These are phyloP conservation scores for Umbelopsis vinacea DNA, from an alignment of 192 early-diverging fungal genomes.

Conservation along the genomic window DNA sequence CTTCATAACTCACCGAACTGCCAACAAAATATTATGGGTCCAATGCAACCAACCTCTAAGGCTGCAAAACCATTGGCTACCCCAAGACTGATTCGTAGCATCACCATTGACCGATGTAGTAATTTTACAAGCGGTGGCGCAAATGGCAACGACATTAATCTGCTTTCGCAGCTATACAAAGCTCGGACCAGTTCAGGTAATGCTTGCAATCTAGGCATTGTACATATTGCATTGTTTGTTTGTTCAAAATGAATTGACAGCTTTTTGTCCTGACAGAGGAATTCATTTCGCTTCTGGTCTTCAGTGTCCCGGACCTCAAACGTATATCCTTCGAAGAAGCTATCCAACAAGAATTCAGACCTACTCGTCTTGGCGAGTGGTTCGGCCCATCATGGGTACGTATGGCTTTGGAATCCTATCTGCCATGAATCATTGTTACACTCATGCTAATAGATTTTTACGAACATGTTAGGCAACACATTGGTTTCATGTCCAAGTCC, in stretches of 20 bases:
- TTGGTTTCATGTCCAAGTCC: constrained; percentile 74
- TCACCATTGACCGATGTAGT: constrained; percentile 74
- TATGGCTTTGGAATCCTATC: neutral
- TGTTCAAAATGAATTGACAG: neutral
- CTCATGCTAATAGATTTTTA: neutral
- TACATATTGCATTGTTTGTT: too few relatives aligned
- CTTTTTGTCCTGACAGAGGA: constrained; percentile 35
- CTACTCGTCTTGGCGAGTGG: constrained; percentile 69
- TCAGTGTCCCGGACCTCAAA: constrained; percentile 67
- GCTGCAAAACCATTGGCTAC: constrained; percentile 25
- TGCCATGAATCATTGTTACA: neutral
- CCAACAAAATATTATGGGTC: constrained; percentile 3
- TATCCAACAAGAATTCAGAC: constrained; percentile 66
- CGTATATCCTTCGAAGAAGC: constrained; percentile 82
- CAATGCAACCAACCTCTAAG: constrained; percentile 7
- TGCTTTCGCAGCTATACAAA: constrained; percentile 53
- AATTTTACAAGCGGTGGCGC: constrained; percentile 72
- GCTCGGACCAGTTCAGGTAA: constrained; percentile 41
- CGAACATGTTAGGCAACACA: constrained; percentile 52
- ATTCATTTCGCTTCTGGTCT: constrained; percentile 62
- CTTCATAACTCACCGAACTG: neutral
- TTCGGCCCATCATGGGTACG: constrained; percentile 89
- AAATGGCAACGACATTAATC: constrained; percentile 73
- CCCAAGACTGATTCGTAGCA: constrained; percentile 58
- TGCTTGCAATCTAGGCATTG: too few relatives aligned